phyloP scores from a whole-genome alignment of 1,139 yeast genomes.

The Nakaseomyces kungkrabaensis region DNA sequence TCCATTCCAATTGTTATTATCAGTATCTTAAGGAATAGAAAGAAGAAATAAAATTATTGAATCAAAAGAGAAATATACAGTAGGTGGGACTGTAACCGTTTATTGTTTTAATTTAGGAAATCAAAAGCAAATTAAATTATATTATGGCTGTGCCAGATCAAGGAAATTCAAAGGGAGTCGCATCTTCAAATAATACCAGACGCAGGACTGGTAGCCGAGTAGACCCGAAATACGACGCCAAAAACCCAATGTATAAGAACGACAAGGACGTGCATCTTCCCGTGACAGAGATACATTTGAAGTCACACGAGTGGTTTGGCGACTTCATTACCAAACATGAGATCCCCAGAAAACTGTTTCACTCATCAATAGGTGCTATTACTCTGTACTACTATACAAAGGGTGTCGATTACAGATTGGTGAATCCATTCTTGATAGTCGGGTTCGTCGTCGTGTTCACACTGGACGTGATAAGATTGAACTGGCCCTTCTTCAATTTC shows the following conservation, averaged over 20 bases:
- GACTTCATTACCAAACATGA: constrained; percentile 67
- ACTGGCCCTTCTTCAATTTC: constrained; percentile 49
- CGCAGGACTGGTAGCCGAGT: not conserved
- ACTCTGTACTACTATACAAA: constrained; percentile 62
- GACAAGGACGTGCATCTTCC: constrained; percentile 25
- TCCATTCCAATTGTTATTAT: too few species aligned
- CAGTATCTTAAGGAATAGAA: too few species aligned
- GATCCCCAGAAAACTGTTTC: constrained; percentile 76
- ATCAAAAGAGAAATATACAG: too few species aligned
- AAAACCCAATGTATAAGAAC: constrained; percentile 4
- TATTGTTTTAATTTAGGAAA: not conserved
- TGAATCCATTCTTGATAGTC: constrained; percentile 48
- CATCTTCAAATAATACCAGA: not conserved
- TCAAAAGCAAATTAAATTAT: not conserved
- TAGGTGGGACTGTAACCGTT: not conserved
- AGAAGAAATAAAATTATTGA: too few species aligned
- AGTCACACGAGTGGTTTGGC: constrained; percentile 35
- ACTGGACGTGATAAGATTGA: constrained; percentile 64
- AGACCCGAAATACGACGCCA: constrained; percentile 1
- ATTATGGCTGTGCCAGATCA: not conserved
- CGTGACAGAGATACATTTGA: constrained; percentile 25
- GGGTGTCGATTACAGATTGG: constrained; percentile 46
- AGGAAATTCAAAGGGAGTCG: not conserved
- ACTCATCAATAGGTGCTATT: constrained; percentile 76
- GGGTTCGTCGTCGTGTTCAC: constrained; percentile 47